These are phyloP conservation scores for Colletotrichum theobromicola DNA, from an alignment of 2,329 filamentous ascomycete species.

Conservation along the genomic window DNA sequence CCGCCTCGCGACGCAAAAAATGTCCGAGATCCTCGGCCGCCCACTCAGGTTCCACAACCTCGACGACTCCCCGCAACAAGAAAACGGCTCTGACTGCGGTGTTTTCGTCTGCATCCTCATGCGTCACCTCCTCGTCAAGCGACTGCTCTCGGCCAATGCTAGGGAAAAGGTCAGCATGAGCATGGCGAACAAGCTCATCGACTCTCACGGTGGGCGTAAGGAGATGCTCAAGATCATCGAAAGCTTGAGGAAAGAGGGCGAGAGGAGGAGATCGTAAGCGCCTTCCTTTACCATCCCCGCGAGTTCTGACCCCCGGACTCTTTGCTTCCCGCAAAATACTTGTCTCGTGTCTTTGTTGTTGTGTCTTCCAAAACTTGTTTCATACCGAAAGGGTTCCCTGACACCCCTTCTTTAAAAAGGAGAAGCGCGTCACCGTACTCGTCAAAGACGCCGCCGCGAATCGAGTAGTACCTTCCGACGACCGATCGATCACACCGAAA, in stretches of 20 bases:
- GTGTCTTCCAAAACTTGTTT: not conserved
- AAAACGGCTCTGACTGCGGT: conserved; percentile 92
- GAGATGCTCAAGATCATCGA: conserved; percentile 94
- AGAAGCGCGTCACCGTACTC: conserved; percentile 42
- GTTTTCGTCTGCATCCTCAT: conserved; percentile 96
- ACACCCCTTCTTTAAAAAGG: conserved; percentile 21
- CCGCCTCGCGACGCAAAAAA: conserved; percentile 68
- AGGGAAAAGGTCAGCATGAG: conserved; percentile 94
- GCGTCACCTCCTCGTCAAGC: conserved; percentile 88
- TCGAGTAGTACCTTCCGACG: conserved; percentile 39
- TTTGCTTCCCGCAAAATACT: not conserved
- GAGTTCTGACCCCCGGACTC: not conserved
- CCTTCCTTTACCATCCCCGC: not conserved
- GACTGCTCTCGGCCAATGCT: conserved; percentile 79
- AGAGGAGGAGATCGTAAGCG: conserved; percentile 80
- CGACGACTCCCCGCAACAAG: conserved; percentile 85
- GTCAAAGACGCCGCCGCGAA: conserved; percentile 45
- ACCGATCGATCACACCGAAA: not conserved
- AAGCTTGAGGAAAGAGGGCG: conserved; percentile 83
- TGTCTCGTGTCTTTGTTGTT: not conserved
- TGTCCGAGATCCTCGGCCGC: conserved; percentile 71
- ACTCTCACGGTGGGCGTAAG: conserved; percentile 80
- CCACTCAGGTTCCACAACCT: conserved; percentile 80
- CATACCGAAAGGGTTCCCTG: not conserved
- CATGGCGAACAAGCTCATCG: conserved; percentile 82